Conservation (phyloP, 2,329 filamentous ascomycete genomes). For the Lachnellula willkommii region DNA sequence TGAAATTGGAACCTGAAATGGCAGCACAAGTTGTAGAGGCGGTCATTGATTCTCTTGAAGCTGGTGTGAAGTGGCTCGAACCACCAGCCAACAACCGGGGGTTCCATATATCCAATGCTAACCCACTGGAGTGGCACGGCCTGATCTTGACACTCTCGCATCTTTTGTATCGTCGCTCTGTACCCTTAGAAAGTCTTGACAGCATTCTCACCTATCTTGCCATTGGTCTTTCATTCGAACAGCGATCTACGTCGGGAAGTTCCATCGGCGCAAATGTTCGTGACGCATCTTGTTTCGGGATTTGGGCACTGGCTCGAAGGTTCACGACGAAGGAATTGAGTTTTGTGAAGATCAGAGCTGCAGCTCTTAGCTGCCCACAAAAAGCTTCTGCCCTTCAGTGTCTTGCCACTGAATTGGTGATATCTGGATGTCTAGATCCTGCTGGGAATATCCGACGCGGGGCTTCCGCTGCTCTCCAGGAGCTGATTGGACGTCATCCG, state of each 20-base stretch:
- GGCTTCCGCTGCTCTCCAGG: slow-evolving; percentile 87
- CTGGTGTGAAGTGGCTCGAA: slow-evolving; percentile 1
- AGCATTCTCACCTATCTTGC: slow-evolving; percentile 53
- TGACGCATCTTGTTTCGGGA: slow-evolving; percentile 92
- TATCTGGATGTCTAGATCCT: slow-evolving; percentile 78
- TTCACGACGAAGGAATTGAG: slow-evolving; percentile 77
- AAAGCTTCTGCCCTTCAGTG: slow-evolving; percentile 60
- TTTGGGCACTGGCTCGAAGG: slow-evolving; percentile 85
- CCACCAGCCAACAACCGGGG: not conserved
- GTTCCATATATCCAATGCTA: slow-evolving; percentile 65
- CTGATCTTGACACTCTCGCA: slow-evolving; percentile 83
- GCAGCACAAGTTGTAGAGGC: slow-evolving; percentile 82
- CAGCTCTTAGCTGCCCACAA: slow-evolving; percentile 15
- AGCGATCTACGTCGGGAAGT: slow-evolving; percentile 76
- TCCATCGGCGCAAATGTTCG: slow-evolving; percentile 85
- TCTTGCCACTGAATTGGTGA: slow-evolving; percentile 74
- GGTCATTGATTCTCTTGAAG: slow-evolving; percentile 64
- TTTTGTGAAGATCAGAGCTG: slow-evolving; percentile 44
- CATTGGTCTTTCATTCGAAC: slow-evolving; percentile 80
- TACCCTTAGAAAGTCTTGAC: slow-evolving; percentile 43
- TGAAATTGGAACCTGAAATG: slow-evolving; percentile 75
- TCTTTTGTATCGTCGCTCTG: slow-evolving; percentile 76
- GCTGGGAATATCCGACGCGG: slow-evolving; percentile 90
- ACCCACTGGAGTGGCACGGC: slow-evolving; percentile 86
- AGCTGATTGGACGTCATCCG: slow-evolving; percentile 88